Percentiles rank a stretch among this genome's conserved stretches.
phyloP scores from a whole-genome alignment of 768 basidiomycete species.

The Termitomyces sp. region DNA sequence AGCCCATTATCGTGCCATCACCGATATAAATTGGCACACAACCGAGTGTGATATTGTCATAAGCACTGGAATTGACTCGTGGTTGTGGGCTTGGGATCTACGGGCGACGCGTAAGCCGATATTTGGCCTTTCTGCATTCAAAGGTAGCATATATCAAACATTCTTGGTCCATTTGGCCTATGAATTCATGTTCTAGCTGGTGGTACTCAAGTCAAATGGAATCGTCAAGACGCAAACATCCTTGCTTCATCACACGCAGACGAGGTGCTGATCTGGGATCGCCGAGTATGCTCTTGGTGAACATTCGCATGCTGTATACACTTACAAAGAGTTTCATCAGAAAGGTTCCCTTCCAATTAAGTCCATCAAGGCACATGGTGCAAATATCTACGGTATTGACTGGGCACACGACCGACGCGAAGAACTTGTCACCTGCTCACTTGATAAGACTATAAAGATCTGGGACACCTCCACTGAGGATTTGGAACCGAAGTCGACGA shows the following conservation, averaged over 20 bases:
- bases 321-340: slow-evolving; percentile 27
- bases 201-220: slow-evolving; percentile 98
- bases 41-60: slow-evolving; percentile 79
- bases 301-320: background rate
- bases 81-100: slow-evolving; percentile 94
- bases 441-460: slow-evolving; percentile 90
- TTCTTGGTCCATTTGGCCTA: background rate
- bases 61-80: slow-evolving; percentile 90
- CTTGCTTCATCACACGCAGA: slow-evolving; percentile 88
- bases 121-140: slow-evolving; percentile 58
- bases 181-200: slow-evolving; percentile 44
- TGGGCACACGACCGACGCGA: slow-evolving; percentile 77
- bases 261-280: slow-evolving; percentile 91
- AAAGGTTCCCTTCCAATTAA: slow-evolving; percentile 84
- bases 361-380: slow-evolving; percentile 73
- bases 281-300: slow-evolving; percentile 51
- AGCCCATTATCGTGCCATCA: slow-evolving; percentile 92
- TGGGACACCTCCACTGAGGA: slow-evolving; percentile 48
- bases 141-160: slow-evolving; percentile 21
- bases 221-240: slow-evolving; percentile 77
- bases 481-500: slow-evolving; percentile 38
- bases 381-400: slow-evolving; percentile 97
- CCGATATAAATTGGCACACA: slow-evolving; percentile 97
- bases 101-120: slow-evolving; percentile 64
- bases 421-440: slow-evolving; percentile 89